Conservation (phyloP, 768 basidiomycete genomes). For the Leucocoprinus leucothites region DNA sequence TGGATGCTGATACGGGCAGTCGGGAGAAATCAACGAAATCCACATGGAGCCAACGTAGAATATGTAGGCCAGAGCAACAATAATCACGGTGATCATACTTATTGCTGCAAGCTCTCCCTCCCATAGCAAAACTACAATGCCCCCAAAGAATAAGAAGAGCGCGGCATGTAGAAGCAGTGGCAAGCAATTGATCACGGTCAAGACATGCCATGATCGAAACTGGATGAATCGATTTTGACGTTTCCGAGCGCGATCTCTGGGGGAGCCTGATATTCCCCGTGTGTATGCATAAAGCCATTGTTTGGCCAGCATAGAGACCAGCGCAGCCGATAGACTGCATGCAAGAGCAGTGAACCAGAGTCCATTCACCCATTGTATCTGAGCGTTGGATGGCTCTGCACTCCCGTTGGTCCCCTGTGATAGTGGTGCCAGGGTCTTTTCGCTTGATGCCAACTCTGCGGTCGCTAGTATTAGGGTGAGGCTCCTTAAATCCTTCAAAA, state of each 20-base stretch:
- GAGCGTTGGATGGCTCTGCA: slow-evolving; percentile 3
- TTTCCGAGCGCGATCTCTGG: slow-evolving; percentile 32
- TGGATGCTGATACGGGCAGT: slow-evolving; percentile 40
- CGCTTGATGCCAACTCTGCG: too few relatives aligned
- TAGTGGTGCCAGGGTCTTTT: too few relatives aligned
- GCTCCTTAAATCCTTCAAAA: slow-evolving; percentile 29
- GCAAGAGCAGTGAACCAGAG: slow-evolving; percentile 43
- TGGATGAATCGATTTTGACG: slow-evolving; percentile 35
- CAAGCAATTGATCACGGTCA: slow-evolving; percentile 33
- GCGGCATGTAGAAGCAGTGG: slow-evolving; percentile 39
- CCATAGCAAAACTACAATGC: slow-evolving; percentile 39
- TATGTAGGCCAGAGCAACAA: slow-evolving; percentile 31
- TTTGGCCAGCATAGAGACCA: slow-evolving; percentile 44
- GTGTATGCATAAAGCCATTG: slow-evolving; percentile 40
- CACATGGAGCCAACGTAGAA: slow-evolving; percentile 37
- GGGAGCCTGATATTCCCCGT: slow-evolving; percentile 32
- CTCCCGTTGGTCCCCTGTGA: not conserved
- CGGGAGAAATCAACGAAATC: slow-evolving; percentile 35
- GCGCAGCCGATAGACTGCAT: slow-evolving; percentile 38
- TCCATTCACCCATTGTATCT: slow-evolving; percentile 40
- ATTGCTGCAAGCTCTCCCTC: slow-evolving; percentile 27
- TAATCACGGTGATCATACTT: slow-evolving; percentile 29
- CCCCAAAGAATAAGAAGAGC: slow-evolving; percentile 39
- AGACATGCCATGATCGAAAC: slow-evolving; percentile 36
- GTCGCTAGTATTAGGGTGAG: not conserved